Conservation (phyloP, 164 flowering plant genomes). For the Stephania japonica region DNA sequence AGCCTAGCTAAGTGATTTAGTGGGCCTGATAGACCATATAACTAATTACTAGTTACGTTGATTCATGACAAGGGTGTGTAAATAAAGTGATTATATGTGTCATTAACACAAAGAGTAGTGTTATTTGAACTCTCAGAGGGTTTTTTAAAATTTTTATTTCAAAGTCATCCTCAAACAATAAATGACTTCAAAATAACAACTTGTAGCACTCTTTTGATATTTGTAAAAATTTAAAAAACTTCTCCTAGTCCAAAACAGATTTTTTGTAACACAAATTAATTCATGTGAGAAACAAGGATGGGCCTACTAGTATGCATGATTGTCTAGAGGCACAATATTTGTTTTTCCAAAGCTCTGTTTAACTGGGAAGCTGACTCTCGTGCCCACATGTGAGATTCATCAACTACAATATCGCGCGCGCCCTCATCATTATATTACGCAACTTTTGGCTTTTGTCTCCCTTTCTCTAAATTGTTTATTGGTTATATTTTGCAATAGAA, state of each 20-base stretch:
- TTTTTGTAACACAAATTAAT: not conserved
- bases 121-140: too few species aligned
- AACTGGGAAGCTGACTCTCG: constrained; percentile 38
- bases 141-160: too few species aligned
- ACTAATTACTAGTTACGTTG: too few species aligned
- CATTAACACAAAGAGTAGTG: not conserved
- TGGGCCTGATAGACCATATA: too few species aligned
- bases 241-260: too few species aligned
- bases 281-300: not conserved
- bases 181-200: too few species aligned
- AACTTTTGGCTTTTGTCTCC: not conserved
- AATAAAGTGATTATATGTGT: not conserved
- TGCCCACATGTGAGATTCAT: constrained; percentile 61
- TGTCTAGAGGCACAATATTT: constrained; percentile 26
- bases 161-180: too few species aligned
- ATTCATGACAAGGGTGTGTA: too few species aligned
- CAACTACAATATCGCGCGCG: constrained; percentile 35
- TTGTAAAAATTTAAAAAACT: too few species aligned
- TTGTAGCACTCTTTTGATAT: not conserved
- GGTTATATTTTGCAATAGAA: too few species aligned
- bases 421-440: constrained; percentile 23
- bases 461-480: not conserved
- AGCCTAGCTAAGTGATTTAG: too few species aligned
- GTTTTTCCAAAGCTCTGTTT: constrained; percentile 15
- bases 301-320: constrained; percentile 53